A percentile compares a stretch with the other conserved stretches of the same genome.
Evolutionary conservation across 164 flowering plant species (phyloP).

Genomic region (Macadamia integrifolia): DNA sequence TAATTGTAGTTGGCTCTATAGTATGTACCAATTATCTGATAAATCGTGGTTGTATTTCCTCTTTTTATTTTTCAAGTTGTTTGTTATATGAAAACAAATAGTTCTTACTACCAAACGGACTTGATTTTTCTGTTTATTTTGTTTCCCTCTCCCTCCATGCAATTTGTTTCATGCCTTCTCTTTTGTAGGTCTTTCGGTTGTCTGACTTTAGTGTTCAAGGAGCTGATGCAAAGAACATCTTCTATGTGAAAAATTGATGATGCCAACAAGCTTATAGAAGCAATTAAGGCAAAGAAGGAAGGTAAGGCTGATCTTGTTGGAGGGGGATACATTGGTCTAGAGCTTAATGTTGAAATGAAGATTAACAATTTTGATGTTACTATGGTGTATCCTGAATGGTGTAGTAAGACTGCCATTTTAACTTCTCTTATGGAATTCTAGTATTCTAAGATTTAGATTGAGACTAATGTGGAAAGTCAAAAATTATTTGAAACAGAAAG

Average conservation of each 20-base stretch:
- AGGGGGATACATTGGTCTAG: conserved; percentile 98
- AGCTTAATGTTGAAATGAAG: conserved; percentile 75
- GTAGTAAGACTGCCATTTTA: conserved; percentile 67
- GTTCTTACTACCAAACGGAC: background rate
- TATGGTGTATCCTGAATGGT: conserved; percentile 98
- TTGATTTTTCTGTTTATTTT: background rate
- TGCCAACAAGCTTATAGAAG: conserved; percentile 80
- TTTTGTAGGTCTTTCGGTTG: too few species aligned
- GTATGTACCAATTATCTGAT: too few species aligned
- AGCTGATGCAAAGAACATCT: conserved; percentile 85
- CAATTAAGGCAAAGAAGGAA: conserved; percentile 67
- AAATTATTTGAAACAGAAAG: too few species aligned
- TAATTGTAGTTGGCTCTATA: too few species aligned
- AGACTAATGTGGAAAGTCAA: background rate
- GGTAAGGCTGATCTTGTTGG: conserved; percentile 96
- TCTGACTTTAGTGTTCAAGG: conserved; percentile 72
- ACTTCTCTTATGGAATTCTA: conserved; percentile 1
- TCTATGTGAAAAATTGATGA: conserved; percentile 93
- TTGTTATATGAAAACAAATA: background rate
- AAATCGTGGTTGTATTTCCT: too few species aligned
- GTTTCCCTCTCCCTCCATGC: too few species aligned
- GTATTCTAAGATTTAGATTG: background rate
- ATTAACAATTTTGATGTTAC: conserved; percentile 17
- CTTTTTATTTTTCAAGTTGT: background rate
- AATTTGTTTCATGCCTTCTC: too few species aligned